Evolutionary conservation across 2,329 filamentous ascomycete species (phyloP).

Genomic region (Colletotrichum filicis): DNA sequence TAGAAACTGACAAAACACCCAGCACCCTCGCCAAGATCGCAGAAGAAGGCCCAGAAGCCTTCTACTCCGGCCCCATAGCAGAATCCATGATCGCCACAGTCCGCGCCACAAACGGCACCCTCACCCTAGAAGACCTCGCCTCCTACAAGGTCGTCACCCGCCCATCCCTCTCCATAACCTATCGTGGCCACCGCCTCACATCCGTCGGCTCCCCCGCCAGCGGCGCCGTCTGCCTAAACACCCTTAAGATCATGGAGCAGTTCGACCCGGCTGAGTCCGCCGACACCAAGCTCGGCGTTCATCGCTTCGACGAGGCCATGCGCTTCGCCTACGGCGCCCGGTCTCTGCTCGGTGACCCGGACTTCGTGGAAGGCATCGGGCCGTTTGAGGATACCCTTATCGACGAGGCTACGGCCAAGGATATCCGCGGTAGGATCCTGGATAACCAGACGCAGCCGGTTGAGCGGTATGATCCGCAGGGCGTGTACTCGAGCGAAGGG

Average conservation of each 20-base stretch:
- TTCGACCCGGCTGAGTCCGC: slow-evolving; percentile 68
- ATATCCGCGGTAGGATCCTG: slow-evolving; percentile 74
- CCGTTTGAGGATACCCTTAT: slow-evolving; percentile 77
- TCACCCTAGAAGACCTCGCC: slow-evolving; percentile 82
- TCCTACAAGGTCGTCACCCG: slow-evolving; percentile 78
- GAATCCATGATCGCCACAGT: slow-evolving; percentile 78
- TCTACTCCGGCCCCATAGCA: slow-evolving; percentile 81
- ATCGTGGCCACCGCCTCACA: slow-evolving; percentile 77
- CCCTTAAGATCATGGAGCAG: slow-evolving; percentile 85
- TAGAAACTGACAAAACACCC: neutral
- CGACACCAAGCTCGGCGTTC: slow-evolving; percentile 75
- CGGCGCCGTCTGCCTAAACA: slow-evolving; percentile 79
- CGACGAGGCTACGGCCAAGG: slow-evolving; percentile 64
- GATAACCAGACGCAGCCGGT: slow-evolving; percentile 79
- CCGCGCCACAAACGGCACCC: slow-evolving; percentile 79
- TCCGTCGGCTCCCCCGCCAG: slow-evolving; percentile 80
- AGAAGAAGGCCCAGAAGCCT: slow-evolving; percentile 75
- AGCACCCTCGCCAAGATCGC: slow-evolving; percentile 82
- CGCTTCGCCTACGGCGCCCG: slow-evolving; percentile 88
- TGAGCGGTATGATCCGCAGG: slow-evolving; percentile 77
- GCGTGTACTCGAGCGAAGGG: slow-evolving; percentile 73
- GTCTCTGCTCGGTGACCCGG: slow-evolving; percentile 84
- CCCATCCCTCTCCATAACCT: slow-evolving; percentile 71
- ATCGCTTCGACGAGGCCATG: slow-evolving; percentile 88
- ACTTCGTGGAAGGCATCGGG: slow-evolving; percentile 72